A percentile compares a stretch with the other conserved stretches of the same genome.
phyloP scores from a whole-genome alignment of 116 monocot genomes.

The Papilionanthe hybrid region DNA sequence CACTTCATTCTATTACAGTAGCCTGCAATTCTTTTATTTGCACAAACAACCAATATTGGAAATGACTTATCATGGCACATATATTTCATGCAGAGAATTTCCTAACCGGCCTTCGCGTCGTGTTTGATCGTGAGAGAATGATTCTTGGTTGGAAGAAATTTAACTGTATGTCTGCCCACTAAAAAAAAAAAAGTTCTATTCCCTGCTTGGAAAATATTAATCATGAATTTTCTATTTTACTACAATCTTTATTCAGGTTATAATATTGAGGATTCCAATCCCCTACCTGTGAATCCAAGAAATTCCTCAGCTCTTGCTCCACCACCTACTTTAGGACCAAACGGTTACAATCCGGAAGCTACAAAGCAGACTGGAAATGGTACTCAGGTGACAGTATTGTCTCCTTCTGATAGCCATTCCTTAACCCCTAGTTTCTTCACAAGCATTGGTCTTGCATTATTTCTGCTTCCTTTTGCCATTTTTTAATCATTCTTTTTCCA shows the following conservation, averaged over 20 bases:
- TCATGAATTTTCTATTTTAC: neutral
- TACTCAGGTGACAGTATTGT: constrained; percentile 32
- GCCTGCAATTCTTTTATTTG: neutral
- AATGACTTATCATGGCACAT: neutral
- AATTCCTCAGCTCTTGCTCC: constrained; percentile 32
- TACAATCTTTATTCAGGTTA: constrained; percentile 38
- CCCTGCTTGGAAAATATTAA: neutral
- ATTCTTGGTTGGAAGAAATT: constrained; percentile 81
- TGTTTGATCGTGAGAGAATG: constrained; percentile 83
- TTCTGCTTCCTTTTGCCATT: constrained; percentile 22
- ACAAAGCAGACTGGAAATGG: constrained; percentile 26
- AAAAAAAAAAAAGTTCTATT: too few relatives aligned
- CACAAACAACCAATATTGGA: neutral
- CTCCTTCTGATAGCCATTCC: constrained; percentile 22
- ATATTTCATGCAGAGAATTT: constrained; percentile 69
- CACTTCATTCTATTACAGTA: neutral
- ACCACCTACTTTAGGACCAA: constrained; percentile 13
- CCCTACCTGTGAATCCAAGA: constrained; percentile 44
- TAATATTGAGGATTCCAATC: constrained; percentile 44
- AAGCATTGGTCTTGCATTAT: constrained; percentile 4
- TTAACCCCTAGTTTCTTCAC: neutral
- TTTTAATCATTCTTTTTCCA: constrained; percentile 25
- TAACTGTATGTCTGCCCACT: constrained; percentile 49
- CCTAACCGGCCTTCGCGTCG: constrained; percentile 75
- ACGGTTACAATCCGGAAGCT: constrained; percentile 33